Base-by-base conservation (phyloP, 31 red algal species). In the Endocladia muricata region DNA sequence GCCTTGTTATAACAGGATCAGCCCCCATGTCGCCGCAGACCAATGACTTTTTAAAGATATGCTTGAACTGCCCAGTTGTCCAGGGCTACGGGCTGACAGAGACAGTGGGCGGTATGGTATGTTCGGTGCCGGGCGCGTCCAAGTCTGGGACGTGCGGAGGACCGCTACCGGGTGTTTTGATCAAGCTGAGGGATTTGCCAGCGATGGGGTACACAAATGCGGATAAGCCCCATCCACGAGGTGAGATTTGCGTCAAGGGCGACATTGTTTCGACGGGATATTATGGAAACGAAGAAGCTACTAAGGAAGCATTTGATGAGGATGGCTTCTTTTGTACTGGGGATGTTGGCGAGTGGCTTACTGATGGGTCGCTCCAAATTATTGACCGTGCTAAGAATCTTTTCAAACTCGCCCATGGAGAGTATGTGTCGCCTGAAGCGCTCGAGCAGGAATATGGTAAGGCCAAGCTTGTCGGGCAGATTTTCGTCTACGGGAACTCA, bases 51-150 rank as follows among this genome's bases (percentile, higher is more conserved):
- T 51, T 98, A 25, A 98, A 90, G 15, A 91, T 98, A 32, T 94
- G 83, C 61, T 70, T 96, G 7, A 77, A 77, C 55, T 87, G 75
- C 49, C 91, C 95, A 3, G 69, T 91, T 33, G 57, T 85, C 54
- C 95, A 98, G 79, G 95, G 95, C 13, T 98, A 94, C 70, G 95
- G 95, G 22, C 62, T 98, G 23, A 98, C 95, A 2, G 95, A 98
- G 60, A 98, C 95, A 2, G 88, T 91, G 8, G 95, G 87, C 19
- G 95, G 95, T 28, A 80, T 89, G 63, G 65, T 69, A 36, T 83
- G 83, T 73, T 86, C 86, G 19, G 63, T 74, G 15, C 94, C 94
- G 26, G 78, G 87, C 37, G 7, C 65, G 31, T 75, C 56, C 7
- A 61, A 70, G 54, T 70, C 77, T 3, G 91, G 91, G 8, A 70